phyloP scores from a whole-genome alignment of 169 alveolate species.

The Eimeria mitis region DNA sequence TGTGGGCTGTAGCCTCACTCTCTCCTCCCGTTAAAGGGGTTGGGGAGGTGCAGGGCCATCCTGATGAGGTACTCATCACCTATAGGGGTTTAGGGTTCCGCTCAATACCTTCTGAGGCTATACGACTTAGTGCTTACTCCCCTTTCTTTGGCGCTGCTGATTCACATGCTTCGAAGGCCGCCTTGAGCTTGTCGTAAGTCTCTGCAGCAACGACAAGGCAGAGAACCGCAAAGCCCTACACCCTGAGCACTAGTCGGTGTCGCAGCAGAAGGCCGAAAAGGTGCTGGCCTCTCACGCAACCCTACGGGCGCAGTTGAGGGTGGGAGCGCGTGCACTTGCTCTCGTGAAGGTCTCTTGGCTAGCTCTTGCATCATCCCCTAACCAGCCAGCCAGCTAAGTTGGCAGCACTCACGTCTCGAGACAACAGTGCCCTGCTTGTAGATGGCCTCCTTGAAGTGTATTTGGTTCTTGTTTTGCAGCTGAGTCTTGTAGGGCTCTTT shows the following conservation, averaged over 20 bases:
- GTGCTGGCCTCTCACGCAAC: not conserved
- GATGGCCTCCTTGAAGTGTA: slow-evolving; percentile 73
- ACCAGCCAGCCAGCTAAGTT: not conserved
- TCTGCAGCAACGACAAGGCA: slow-evolving; percentile 26
- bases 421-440: slow-evolving; percentile 76
- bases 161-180: slow-evolving; percentile 74
- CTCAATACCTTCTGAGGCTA: not conserved
- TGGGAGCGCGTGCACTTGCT: not conserved
- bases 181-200: slow-evolving; percentile 79
- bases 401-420: slow-evolving; percentile 60
- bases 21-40: not conserved
- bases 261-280: not conserved
- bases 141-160: slow-evolving; percentile 36
- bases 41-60: not conserved
- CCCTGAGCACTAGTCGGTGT: not conserved
- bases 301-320: not conserved
- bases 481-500: slow-evolving; percentile 81
- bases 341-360: not conserved
- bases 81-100: not conserved
- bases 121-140: not conserved
- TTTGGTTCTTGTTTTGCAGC: slow-evolving; percentile 71
- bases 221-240: not conserved
- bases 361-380: not conserved
- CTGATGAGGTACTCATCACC: not conserved
- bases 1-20: not conserved